Percentiles rank a stretch among this genome's conserved stretches.
Evolutionary conservation across 306 rosid genomes (phyloP).

Genomic region (Cicer pinnatifidum): DNA sequence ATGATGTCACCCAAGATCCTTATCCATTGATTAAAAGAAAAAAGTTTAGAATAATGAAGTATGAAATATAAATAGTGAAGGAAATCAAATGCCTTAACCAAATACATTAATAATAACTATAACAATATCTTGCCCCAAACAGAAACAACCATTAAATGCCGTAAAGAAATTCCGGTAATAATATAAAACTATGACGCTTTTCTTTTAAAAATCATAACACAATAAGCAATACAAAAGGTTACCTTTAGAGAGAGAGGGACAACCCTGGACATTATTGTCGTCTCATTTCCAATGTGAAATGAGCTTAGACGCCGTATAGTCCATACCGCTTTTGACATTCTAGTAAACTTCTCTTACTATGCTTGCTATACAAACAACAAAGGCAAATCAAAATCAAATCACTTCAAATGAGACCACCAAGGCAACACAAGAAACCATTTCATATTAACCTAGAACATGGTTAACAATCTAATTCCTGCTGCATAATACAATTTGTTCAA

Average conservation of each 20-base stretch:
- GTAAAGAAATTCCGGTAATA: neutral
- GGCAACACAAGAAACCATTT: conserved; percentile 3
- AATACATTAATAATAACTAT: neutral
- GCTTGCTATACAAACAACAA: neutral
- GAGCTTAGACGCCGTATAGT: neutral
- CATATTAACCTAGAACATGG: neutral
- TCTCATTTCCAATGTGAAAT: neutral
- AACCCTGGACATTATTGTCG: conserved; percentile 5
- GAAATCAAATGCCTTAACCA: conserved; percentile 14
- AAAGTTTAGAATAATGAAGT: conserved; percentile 3
- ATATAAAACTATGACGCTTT: neutral
- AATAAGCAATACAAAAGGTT: conserved; percentile 10
- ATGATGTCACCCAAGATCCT: conserved; percentile 7
- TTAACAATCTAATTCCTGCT: too few species aligned
- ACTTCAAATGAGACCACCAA: conserved; percentile 12
- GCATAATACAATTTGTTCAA: neutral
- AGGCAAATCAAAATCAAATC: conserved; percentile 25
- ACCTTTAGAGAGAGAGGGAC: neutral
- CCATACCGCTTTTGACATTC: neutral
- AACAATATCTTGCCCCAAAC: conserved; percentile 13
- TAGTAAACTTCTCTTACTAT: conserved; percentile 1
- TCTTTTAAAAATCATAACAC: conserved; percentile 2
- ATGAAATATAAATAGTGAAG: neutral
- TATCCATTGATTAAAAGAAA: conserved; percentile 1
- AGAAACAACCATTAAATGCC: conserved; percentile 14